These are phyloP conservation scores for Verticillium isaacii DNA, from an alignment of 2,329 filamentous ascomycete genomes.

Conservation along the genomic window DNA sequence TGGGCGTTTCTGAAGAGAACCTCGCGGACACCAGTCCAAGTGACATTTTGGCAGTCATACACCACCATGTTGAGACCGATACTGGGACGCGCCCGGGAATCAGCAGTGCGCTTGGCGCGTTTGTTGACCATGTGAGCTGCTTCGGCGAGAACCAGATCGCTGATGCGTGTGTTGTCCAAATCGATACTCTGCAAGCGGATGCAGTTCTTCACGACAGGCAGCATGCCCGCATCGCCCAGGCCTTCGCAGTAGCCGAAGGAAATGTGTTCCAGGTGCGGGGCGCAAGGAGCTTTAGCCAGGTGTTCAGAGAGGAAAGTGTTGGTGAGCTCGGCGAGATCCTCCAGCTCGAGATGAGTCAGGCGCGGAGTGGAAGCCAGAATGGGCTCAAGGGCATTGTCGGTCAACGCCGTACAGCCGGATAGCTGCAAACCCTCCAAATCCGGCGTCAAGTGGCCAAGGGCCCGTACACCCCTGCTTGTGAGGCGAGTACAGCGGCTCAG, in stretches of 20 bases:
- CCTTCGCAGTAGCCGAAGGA: slow-evolving; percentile 88
- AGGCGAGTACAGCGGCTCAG: slow-evolving; percentile 73
- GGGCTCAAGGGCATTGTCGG: slow-evolving; percentile 66
- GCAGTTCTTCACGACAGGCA: slow-evolving; percentile 76
- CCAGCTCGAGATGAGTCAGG: slow-evolving; percentile 83
- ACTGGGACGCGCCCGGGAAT: slow-evolving; percentile 36
- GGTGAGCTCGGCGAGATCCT: slow-evolving; percentile 75
- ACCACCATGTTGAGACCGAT: slow-evolving; percentile 72
- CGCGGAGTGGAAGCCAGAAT: slow-evolving; percentile 71
- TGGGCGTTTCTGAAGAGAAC: slow-evolving; percentile 82
- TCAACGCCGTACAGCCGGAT: slow-evolving; percentile 69
- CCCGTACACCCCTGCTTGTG: slow-evolving; percentile 66
- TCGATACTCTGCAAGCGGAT: slow-evolving; percentile 65
- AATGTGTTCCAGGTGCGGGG: slow-evolving; percentile 67
- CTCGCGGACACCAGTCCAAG: slow-evolving; percentile 87
- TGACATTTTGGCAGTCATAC: slow-evolving; percentile 89
- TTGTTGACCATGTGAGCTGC: slow-evolving; percentile 73
- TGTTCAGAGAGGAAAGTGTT: slow-evolving; percentile 68
- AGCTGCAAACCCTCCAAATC: slow-evolving; percentile 79
- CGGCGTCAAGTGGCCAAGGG: slow-evolving; percentile 70
- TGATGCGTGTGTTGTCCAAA: slow-evolving; percentile 90
- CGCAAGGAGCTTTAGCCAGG: slow-evolving; percentile 73
- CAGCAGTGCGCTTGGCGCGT: slow-evolving; percentile 46
- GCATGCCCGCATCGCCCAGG: slow-evolving; percentile 76
- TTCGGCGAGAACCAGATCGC: slow-evolving; percentile 80